Conservation (phyloP, 2,329 filamentous ascomycete species). For the Nemania sp. region DNA sequence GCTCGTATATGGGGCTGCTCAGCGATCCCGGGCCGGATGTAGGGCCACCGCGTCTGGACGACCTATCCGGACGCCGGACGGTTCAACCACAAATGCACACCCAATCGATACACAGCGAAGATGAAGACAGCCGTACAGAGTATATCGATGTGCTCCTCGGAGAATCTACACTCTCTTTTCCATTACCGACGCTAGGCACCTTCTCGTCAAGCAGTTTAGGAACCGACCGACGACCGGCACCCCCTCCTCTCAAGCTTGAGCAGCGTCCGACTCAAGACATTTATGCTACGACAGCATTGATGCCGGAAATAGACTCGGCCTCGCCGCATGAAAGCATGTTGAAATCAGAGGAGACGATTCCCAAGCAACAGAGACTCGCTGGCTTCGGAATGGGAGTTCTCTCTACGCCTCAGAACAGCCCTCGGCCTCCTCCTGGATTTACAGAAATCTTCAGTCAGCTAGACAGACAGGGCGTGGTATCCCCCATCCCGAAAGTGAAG, state of each 20-base stretch:
- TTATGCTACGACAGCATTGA: slow-evolving; percentile 34
- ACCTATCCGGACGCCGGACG: slow-evolving; percentile 4
- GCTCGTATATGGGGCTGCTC: slow-evolving; percentile 19
- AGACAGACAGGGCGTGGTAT: slow-evolving; percentile 16
- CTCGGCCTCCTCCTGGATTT: slow-evolving; percentile 15
- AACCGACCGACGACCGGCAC: slow-evolving; percentile 10
- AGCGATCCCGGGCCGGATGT: slow-evolving; percentile 28
- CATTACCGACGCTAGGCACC: slow-evolving; percentile 13
- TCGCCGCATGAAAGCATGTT: slow-evolving; percentile 17
- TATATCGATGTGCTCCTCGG: neutral
- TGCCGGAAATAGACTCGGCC: slow-evolving; percentile 9
- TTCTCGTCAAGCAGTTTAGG: slow-evolving; percentile 27
- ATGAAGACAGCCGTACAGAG: neutral
- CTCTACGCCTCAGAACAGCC: slow-evolving; percentile 10
- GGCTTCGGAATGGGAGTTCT: slow-evolving; percentile 18
- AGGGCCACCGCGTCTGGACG: neutral
- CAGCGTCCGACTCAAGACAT: slow-evolving; percentile 25
- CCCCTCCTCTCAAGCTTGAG: slow-evolving; percentile 32
- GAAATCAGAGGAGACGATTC: slow-evolving; percentile 3
- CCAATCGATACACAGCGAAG: neutral
- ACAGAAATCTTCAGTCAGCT: slow-evolving; percentile 20
- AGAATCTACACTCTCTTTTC: slow-evolving; percentile 26
- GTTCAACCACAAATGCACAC: slow-evolving; percentile 3
- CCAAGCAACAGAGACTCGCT: slow-evolving; percentile 21
- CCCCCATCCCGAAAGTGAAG: slow-evolving; percentile 28